Base-by-base conservation (phyloP, 345 rosid species). In the Carallia pectinifolia region DNA sequence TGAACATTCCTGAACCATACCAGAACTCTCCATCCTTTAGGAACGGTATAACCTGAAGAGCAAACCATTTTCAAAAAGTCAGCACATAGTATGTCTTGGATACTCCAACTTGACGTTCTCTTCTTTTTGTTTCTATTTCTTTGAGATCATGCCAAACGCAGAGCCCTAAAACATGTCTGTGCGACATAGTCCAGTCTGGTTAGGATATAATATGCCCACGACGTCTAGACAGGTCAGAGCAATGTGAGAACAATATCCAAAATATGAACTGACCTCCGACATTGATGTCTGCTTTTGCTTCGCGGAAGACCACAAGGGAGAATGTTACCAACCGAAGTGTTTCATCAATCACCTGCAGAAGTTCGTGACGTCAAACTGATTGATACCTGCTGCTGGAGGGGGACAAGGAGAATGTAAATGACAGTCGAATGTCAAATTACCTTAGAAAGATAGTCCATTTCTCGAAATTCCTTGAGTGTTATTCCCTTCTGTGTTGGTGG, bases 11-110 rank as follows among this genome's bases (percentile, higher is more conserved):
- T 80, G 74, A 89, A 93, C 97, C 98, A 93, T 1, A 81, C 83
- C 73, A 93, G 74, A 74, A 85, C 86, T 76, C 83, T 93, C 98
- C 96, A 93, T 18, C 97, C 96, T 78, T 84, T 88, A 19, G 98
- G 94, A 68, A 93, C 86, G n/a, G 72, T 62, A 72, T 89, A 91
- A 37, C 92, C 98, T 93, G 82, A 74, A 67, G 66, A 18, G 8
- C 9, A 70, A 15, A 47, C 31, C 55, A 65, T 19, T 40, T 23
- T 15, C 29, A 27, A 8, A 23, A 29, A 3, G 3, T 47, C 16
- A 64, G 40, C 15, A 30, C 15, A 55, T 23, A n/a, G 59, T 23
- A n/a, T 12, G 8, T 7, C 9, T 55, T 55, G 59, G 4, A 12
- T 40, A 9, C 48, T 40, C 48, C 48, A 40, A 10, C 48, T 40